Evolutionary conservation across 31 red algal genomes (phyloP), one percentile per base, ranked within the genome.

Genomic region (Bonnemaisonia californica): DNA sequence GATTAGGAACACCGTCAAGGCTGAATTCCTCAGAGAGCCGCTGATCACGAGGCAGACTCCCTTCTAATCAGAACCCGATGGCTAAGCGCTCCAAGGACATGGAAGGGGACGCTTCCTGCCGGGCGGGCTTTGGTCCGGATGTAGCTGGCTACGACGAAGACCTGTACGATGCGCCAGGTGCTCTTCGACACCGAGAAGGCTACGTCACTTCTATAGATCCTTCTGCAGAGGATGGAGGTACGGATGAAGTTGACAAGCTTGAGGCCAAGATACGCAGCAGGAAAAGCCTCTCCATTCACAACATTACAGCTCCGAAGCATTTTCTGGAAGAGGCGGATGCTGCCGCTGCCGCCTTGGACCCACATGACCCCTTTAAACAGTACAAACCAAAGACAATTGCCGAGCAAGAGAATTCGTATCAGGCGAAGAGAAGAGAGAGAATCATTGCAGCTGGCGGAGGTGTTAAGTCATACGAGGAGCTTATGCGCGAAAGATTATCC

Each of bases 241-340:
- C 77, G 7, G 51, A 89, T 13, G 8, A 79, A 11, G n/a, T 36
- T 4, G 63, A 30, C 9, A 54, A 35, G 3, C 47, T 77, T 21
- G 21, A 77, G 55, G 54, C 55, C 23, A 29, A 22, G 4, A 39
- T 60, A 19, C 54, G 12, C 30, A 36, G 29, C 32, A 11, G 24
- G n/a, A 77, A 67, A 16, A 47, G 42, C 1, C 60, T 60, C 16
- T 45, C 60, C 16, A 28, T 21, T 16, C 19, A 47, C 60, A 26
- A 47, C 37, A 79, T 91, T 47, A 91, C 70, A 27, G 79, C 88
- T 30, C 88, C 88, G 26, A 12, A 79, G 32, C 64, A 84, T 47
- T 66, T 91, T 33, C 72, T 91, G 31, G 80, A 31, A 5, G 88
- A 91, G 57, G 88, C 88, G 8, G 80, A 84, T 32, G 88, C 88